Conservation (phyloP, 176 grass and related monocot genomes). For the Eleusine coracana region DNA sequence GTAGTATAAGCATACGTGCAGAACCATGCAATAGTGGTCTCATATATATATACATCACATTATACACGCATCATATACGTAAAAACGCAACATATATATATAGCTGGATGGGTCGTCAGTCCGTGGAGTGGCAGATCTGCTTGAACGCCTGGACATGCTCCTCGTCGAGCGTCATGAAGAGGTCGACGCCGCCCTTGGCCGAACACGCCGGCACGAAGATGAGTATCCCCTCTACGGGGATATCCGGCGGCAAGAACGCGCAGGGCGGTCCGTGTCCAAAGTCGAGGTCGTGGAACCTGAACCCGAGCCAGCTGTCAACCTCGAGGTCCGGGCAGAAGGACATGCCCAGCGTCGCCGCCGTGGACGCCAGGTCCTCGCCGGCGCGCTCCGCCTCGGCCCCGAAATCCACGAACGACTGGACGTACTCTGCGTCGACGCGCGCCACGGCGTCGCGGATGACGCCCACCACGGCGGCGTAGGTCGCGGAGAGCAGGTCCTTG, state of each 20-base stretch:
- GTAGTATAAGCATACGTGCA: too few species aligned
- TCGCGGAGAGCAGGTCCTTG: constrained; percentile 12
- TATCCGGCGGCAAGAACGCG: constrained; percentile 37
- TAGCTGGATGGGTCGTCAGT: not conserved
- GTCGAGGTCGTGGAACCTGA: constrained; percentile 49
- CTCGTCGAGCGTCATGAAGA: constrained; percentile 26
- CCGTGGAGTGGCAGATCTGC: constrained; percentile 43
- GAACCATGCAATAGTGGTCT: too few species aligned
- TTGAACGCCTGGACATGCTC: not conserved
- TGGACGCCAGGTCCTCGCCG: constrained; percentile 34
- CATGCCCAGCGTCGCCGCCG: constrained; percentile 25
- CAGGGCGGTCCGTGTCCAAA: constrained; percentile 40
- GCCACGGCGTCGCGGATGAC: constrained; percentile 41
- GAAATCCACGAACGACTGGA: constrained; percentile 56
- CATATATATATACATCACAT: too few species aligned
- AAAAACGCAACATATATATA: too few species aligned
- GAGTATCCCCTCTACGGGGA: constrained; percentile 38
- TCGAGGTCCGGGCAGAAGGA: constrained; percentile 44
- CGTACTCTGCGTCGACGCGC: constrained; percentile 29
- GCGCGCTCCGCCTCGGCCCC: not conserved
- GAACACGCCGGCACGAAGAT: constrained; percentile 33
- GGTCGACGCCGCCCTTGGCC: constrained; percentile 30
- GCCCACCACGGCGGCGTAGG: constrained; percentile 9
- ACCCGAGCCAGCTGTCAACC: constrained; percentile 58
- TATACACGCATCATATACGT: too few species aligned